These are phyloP conservation scores for Skeletonema costatum DNA, from an alignment of 108 stramenopile species.

Conservation along the genomic window DNA sequence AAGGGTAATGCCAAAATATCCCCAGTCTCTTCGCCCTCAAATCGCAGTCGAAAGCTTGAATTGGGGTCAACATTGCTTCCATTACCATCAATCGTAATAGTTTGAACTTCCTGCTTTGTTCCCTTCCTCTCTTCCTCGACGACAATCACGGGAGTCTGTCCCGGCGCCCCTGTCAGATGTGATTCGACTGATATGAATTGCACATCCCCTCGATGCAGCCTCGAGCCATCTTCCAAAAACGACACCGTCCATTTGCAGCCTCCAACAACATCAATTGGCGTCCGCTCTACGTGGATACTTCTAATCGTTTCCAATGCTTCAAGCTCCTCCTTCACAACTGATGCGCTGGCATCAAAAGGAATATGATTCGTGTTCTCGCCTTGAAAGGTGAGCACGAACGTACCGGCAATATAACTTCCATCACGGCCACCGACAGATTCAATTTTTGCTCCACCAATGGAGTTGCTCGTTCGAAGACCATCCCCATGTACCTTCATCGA, in stretches of 20 bases:
- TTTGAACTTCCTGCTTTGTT: constrained; percentile 69
- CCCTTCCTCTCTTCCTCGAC: constrained; percentile 69
- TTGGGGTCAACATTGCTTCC: constrained; percentile 41
- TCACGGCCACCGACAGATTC: constrained; percentile 28
- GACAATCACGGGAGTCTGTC: constrained; percentile 42
- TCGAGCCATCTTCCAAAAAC: constrained; percentile 52
- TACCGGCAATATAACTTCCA: constrained; percentile 47
- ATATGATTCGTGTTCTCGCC: constrained; percentile 37
- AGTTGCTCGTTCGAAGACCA: constrained; percentile 50
- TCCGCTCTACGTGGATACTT: constrained; percentile 40
- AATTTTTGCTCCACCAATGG: constrained; percentile 41
- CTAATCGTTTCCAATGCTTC: constrained; percentile 55
- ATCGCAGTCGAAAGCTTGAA: constrained; percentile 42
- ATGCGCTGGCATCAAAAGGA: constrained; percentile 60
- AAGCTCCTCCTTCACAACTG: constrained; percentile 55
- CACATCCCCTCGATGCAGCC: constrained; percentile 56
- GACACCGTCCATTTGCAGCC: constrained; percentile 78
- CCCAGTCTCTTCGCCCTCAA: constrained; percentile 44
- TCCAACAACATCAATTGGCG: constrained; percentile 37
- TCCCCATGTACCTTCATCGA: constrained; percentile 43
- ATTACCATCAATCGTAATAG: constrained; percentile 39
- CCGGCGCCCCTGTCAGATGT: constrained; percentile 41
- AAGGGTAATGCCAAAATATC: constrained; percentile 41
- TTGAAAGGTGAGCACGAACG: constrained; percentile 37
- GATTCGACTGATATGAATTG: constrained; percentile 40